Evolutionary conservation across 495 filamentous ascomycete genomes (phyloP), one percentile per base, ranked within the genome.

Genomic region (Xylaria castorea): DNA sequence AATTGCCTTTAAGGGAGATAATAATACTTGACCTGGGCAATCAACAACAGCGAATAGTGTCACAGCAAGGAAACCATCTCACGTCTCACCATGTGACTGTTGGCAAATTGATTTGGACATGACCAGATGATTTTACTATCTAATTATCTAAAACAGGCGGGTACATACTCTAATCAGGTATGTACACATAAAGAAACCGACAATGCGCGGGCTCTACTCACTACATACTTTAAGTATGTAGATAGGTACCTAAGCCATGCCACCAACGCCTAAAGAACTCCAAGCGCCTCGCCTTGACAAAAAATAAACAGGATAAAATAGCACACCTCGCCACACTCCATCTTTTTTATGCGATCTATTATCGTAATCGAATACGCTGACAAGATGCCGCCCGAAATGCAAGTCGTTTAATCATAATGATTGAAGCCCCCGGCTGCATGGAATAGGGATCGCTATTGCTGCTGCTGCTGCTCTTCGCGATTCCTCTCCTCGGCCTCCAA

Each of bases 401-500:
- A 64, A 64, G 61, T 64, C 61, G 61, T 64, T 64, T 12, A 38
- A 64, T 64, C 60, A 42, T 63, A 25, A 63, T 16, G 16, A 30
- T 27, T n/a, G 20, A 61, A 38, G 32, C 38, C 8, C 57, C 57
- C 34, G 9, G 11, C 48, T 7, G 53, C 0, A 48, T 18, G 14
- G 14, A 2, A 46, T 3, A 18, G 44, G 16, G 44, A 36, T 30
- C n/a, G 63, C 38, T 42, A 40, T 12, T 66, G 60, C n/a, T 30
- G 22, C 36, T 58, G 42, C 32, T 53, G 34, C 40, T 30, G 53
- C 51, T 71, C 60, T 25, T 57, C 46, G 0, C 46, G 60, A 8
- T 53, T 60, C 18, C 61, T 44, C 69, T 70, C 25, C 68, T 71
- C 60, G 18, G 69, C 68, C 40, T 62, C 44, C 5, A 50, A 20